Percentiles rank a stretch among this genome's conserved stretches.
phyloP scores from a whole-genome alignment of 2,329 filamentous ascomycete species.

The Penicillium palitans region DNA sequence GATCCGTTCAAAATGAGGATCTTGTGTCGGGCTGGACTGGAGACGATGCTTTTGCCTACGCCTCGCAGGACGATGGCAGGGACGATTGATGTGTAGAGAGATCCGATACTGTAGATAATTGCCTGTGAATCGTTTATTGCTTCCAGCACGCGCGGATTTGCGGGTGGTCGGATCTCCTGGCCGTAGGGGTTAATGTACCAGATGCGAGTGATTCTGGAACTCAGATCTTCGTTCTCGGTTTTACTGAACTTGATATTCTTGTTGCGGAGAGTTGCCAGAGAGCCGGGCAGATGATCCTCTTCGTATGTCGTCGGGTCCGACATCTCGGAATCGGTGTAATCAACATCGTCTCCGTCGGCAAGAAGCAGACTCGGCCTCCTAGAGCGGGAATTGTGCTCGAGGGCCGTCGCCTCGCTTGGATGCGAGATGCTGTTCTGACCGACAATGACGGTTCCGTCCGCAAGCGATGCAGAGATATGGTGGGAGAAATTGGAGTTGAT shows the following conservation, averaged over 20 bases:
- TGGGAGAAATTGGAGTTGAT: conserved; percentile 95
- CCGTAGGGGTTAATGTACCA: conserved; percentile 99
- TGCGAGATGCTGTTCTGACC: conserved; percentile 94
- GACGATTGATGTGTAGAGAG: conserved; percentile 83
- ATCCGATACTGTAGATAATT: conserved; percentile 91
- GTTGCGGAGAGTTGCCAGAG: conserved; percentile 73
- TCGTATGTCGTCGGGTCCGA: conserved; percentile 42
- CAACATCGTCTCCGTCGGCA: conserved; percentile 36
- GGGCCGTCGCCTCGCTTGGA: conserved; percentile 66
- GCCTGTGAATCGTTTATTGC: conserved; percentile 65
- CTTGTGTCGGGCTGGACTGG: conserved; percentile 60
- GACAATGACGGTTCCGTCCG: conserved; percentile 74
- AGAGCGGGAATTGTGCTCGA: conserved; percentile 32
- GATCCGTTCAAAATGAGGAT: conserved; percentile 83
- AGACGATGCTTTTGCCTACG: conserved; percentile 65
- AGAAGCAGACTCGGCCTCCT: conserved; percentile 38
- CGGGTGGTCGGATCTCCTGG: conserved; percentile 84
- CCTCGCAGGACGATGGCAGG: conserved; percentile 78
- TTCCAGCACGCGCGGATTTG: conserved; percentile 76
- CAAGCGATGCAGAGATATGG: conserved; percentile 83
- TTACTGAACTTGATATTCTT: conserved; percentile 85
- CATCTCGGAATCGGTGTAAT: conserved; percentile 34
- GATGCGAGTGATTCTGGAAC: conserved; percentile 73
- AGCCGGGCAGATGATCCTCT: conserved; percentile 56
- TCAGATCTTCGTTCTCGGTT: conserved; percentile 73